Conservation (phyloP, 2,329 filamentous ascomycete genomes). For the Curvularia eragrostidis region DNA sequence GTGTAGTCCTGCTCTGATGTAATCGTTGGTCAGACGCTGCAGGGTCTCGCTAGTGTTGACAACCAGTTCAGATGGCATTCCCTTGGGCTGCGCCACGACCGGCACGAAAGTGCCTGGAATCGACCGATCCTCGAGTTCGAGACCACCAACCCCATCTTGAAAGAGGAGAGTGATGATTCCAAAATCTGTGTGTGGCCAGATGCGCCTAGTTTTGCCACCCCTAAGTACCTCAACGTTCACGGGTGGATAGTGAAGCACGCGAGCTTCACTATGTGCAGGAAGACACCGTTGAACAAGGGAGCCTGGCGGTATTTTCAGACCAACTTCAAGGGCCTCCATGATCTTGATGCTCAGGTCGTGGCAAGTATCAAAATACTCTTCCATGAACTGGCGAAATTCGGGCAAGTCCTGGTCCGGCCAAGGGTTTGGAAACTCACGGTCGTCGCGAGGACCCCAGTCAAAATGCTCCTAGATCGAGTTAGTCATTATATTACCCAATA, state of each 20-base stretch:
- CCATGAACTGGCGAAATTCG: not conserved
- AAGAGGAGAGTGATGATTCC: conserved; percentile 1
- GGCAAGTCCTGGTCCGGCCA: conserved; percentile 1
- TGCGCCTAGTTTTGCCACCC: not conserved
- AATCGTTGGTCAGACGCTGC: not conserved
- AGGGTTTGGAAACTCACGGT: not conserved
- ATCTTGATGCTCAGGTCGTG: not conserved
- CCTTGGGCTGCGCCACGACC: not conserved
- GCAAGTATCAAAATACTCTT: not conserved
- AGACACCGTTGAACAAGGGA: not conserved
- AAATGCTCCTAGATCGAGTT: not conserved
- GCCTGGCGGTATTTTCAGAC: not conserved
- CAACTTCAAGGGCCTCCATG: not conserved
- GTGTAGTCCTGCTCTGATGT: not conserved
- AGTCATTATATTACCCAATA: no score
- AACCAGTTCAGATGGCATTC: not conserved
- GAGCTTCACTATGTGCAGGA: not conserved
- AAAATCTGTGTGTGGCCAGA: not conserved
- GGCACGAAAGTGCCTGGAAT: not conserved
- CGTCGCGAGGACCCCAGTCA: not conserved
- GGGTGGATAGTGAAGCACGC: not conserved
- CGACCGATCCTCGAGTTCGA: not conserved
- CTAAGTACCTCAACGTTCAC: not conserved
- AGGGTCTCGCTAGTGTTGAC: conserved; percentile 1
- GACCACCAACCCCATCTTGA: not conserved